These are phyloP conservation scores for Zygotorulaspora sp. DNA, from an alignment of 805 yeast species.

Conservation along the genomic window DNA sequence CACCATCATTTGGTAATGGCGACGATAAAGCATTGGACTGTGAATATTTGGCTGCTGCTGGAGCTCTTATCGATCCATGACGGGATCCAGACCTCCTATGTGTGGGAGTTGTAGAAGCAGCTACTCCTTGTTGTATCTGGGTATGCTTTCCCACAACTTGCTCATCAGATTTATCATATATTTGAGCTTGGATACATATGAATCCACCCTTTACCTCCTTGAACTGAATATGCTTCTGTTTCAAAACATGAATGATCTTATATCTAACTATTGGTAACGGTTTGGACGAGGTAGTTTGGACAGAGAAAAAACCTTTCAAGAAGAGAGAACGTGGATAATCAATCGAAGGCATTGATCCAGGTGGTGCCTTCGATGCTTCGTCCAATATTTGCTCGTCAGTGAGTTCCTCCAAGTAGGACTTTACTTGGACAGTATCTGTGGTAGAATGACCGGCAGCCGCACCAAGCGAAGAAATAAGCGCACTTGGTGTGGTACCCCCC, in stretches of 20 bases:
- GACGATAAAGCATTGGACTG: slow-evolving; percentile 48
- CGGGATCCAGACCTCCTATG: slow-evolving; percentile 30
- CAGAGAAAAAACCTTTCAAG: slow-evolving; percentile 89
- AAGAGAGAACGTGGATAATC: slow-evolving; percentile 88
- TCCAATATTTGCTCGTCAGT: slow-evolving; percentile 47
- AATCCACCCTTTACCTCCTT: slow-evolving; percentile 94
- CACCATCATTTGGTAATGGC: slow-evolving; percentile 40
- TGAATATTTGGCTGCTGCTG: slow-evolving; percentile 29
- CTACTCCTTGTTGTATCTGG: slow-evolving; percentile 8
- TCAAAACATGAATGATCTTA: slow-evolving; percentile 73
- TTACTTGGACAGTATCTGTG: slow-evolving; percentile 6
- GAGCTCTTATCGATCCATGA: slow-evolving; percentile 39
- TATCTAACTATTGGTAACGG: slow-evolving; percentile 84
- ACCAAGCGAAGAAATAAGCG: slow-evolving; percentile 17
- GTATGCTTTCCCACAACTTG: slow-evolving; percentile 2
- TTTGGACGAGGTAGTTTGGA: slow-evolving; percentile 90
- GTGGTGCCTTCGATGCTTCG: slow-evolving; percentile 53
- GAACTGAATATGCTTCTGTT: slow-evolving; percentile 70
- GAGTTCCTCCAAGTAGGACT: slow-evolving; percentile 29
- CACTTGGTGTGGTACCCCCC: slow-evolving; percentile 11
- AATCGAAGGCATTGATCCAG: slow-evolving; percentile 86
- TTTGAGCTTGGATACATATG: slow-evolving; percentile 66
- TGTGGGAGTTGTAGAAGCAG: slow-evolving; percentile 13
- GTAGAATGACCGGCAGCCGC: slow-evolving; percentile 14
- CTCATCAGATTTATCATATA: slow-evolving; percentile 34